These are phyloP conservation scores for Exsudoporus floridanus DNA, from an alignment of 1,284 basidiomycete genomes.

Conservation along the genomic window DNA sequence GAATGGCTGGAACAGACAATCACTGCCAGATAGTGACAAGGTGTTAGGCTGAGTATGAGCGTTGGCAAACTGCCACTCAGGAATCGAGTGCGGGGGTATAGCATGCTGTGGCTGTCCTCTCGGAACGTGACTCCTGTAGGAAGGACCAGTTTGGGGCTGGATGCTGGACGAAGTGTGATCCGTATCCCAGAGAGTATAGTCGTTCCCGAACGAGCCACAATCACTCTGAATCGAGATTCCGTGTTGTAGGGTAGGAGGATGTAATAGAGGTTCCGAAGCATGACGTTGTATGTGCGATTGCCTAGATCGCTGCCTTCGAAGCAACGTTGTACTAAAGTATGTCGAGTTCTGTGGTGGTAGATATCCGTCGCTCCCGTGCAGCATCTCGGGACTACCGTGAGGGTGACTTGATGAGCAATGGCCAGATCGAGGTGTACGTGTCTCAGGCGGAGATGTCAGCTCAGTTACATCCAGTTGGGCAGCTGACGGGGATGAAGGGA, in stretches of 20 bases:
- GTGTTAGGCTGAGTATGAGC: not conserved
- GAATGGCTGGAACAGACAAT: not conserved
- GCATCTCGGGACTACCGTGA: not conserved
- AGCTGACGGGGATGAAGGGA: conserved; percentile 11
- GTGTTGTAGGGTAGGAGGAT: not conserved
- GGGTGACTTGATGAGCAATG: not conserved
- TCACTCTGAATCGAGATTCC: not conserved
- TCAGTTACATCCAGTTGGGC: conserved; percentile 4
- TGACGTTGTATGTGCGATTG: not conserved
- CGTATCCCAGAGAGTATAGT: conserved; percentile 4
- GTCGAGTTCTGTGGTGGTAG: conserved; percentile 2
- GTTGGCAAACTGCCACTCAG: conserved; percentile 10
- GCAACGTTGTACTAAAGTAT: not conserved
- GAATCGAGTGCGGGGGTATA: not conserved
- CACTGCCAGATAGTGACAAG: not conserved
- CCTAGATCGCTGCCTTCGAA: not conserved
- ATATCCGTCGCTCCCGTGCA: not conserved
- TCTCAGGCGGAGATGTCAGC: not conserved
- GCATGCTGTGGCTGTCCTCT: conserved; percentile 4
- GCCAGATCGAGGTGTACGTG: not conserved
- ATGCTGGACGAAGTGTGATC: not conserved
- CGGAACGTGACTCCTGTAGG: not conserved
- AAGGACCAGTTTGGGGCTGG: conserved; percentile 1
- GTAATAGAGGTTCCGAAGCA: not conserved
- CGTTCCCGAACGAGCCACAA: not conserved